Evolutionary conservation across 1,284 basidiomycete genomes (phyloP).

Genomic region (Ceratobasidium papillatum): DNA sequence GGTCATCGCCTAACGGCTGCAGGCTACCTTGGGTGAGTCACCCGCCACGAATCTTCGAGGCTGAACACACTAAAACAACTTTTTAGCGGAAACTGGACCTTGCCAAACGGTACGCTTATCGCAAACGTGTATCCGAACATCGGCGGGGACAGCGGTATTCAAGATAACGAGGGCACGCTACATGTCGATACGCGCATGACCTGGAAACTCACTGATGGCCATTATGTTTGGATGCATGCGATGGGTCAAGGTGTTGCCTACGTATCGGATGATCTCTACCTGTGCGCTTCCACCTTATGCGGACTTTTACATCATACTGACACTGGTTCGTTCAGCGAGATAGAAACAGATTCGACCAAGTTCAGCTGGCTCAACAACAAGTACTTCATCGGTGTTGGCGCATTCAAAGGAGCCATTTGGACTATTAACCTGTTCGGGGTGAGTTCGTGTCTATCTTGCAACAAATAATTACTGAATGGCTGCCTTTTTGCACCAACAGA

Average conservation of each 20-base stretch:
- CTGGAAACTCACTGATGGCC: conserved; percentile 39
- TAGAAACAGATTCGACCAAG: conserved; percentile 40
- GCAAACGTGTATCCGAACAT: conserved; percentile 41
- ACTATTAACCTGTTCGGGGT: conserved; percentile 41
- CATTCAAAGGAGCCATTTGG: conserved; percentile 41
- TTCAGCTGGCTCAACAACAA: conserved; percentile 40
- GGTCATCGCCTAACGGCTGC: conserved; percentile 41
- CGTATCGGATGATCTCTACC: conserved; percentile 30
- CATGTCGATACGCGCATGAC: conserved; percentile 42
- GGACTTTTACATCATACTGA: background rate
- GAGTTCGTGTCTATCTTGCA: background rate
- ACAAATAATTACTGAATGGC: background rate
- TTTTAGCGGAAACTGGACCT: conserved; percentile 39
- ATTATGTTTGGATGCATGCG: conserved; percentile 40
- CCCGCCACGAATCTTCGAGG: too few relatives aligned
- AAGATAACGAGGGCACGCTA: conserved; percentile 35
- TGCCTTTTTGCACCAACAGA: too few relatives aligned
- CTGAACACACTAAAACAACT: background rate
- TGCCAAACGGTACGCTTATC: conserved; percentile 4
- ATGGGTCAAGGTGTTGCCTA: conserved; percentile 38
- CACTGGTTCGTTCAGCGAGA: conserved; percentile 11
- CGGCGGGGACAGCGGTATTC: conserved; percentile 40
- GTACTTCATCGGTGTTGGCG: conserved; percentile 37
- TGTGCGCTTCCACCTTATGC: conserved; percentile 3
- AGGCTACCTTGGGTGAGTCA: conserved; percentile 32